A percentile compares a stretch with the other conserved stretches of the same genome.
These are phyloP conservation scores for Xylariaceae sp. DNA, from an alignment of 2,329 filamentous ascomycete species.

Conservation along the genomic window DNA sequence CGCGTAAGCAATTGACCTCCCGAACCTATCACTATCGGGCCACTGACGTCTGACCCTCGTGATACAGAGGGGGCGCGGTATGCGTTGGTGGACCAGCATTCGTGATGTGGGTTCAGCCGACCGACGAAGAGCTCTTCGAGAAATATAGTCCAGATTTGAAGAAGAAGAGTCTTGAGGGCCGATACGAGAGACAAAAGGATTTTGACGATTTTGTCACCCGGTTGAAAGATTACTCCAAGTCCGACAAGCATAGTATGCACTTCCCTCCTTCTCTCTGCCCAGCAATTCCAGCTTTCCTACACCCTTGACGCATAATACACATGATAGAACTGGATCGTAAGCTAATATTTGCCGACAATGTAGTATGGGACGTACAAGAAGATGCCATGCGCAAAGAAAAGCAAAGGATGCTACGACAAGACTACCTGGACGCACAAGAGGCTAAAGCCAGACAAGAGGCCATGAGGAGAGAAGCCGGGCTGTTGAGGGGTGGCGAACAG, in stretches of 20 bases:
- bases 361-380: constrained; percentile 45
- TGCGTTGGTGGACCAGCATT: constrained; percentile 82
- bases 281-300: not conserved
- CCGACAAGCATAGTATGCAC: constrained; percentile 79
- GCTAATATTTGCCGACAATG: constrained; percentile 8
- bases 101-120: constrained; percentile 74
- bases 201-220: constrained; percentile 83
- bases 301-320: not conserved
- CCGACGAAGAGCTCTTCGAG: constrained; percentile 88
- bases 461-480: constrained; percentile 35
- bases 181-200: constrained; percentile 72
- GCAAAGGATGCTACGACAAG: constrained; percentile 33
- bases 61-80: constrained; percentile 33
- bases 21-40: not conserved
- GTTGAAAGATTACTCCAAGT: constrained; percentile 86
- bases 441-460: constrained; percentile 38
- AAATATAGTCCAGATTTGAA: constrained; percentile 94
- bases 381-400: constrained; percentile 34
- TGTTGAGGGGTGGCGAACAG: constrained; percentile 11
- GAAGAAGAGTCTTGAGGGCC: constrained; percentile 75
- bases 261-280: too few species aligned
- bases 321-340: not conserved
- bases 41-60: constrained; percentile 2
- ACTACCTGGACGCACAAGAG: constrained; percentile 34
- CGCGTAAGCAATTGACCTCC: constrained; percentile 45